Evolutionary conservation across 495 filamentous ascomycete genomes (phyloP), one percentile per base, ranked within the genome.

Genomic region (Neurospora africana): DNA sequence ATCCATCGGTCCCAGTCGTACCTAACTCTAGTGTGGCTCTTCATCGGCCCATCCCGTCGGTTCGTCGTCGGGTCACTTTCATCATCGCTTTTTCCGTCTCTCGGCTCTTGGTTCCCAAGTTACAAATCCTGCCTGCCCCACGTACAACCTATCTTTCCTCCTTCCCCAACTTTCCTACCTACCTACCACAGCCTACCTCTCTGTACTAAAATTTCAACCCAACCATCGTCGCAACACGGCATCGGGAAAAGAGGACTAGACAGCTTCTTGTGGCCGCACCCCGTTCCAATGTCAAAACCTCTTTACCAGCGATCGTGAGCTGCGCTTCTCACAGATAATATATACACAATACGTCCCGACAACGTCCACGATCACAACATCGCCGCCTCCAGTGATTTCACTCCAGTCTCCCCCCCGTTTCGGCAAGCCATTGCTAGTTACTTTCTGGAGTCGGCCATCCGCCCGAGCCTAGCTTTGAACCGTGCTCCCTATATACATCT

Each of bases 221-320:
- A 21, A 65, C 27, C 53, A 65, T 35, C 30, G 19, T 65, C 53
- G 27, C 30, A 27, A 17, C 23, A 36, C 7, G 36, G 36, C 23
- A 33, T 13, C 13, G 7, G 53, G 15, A 65, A 65, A 33, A 65
- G 53, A 75, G 70, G 70, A 43, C 37, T 30, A 17, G 43, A 39
- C 40, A 41, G 44, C 74, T 75, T 74, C 70, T 74, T 70, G 69
- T 36, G 43, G 65, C 44, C 58, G 30, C 6, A 33, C 47, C 27
- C 41, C 39, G 58, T 69, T 68, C 47, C 69, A 74, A 79, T 79
- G 76, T 74, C 71, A 58, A 74, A 40, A n/a, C 43, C 68, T 36
- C 75, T 44, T 8, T 38, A 72, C 44, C 36, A 72, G 44, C 44
- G 74, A 76, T 58, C 71, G 74, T 76, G 74, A 78, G 72, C 76